Conservation (phyloP, 106 monocot species). For the Dendrobium officinale region DNA sequence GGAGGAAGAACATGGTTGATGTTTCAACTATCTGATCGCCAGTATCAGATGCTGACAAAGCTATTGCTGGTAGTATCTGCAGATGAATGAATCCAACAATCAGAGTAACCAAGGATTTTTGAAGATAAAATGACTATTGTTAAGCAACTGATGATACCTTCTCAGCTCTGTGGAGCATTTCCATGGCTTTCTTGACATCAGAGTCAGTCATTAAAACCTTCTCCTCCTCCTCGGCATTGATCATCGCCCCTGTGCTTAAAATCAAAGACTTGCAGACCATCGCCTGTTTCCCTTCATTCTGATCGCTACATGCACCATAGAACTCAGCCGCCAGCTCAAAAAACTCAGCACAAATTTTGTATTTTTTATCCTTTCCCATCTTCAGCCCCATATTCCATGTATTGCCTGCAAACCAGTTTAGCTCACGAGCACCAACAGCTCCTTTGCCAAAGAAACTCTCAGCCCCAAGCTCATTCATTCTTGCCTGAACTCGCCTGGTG, state of each 20-base stretch:
- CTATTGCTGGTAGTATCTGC: slow-evolving; percentile 60
- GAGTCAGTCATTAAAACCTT: slow-evolving; percentile 33
- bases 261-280: slow-evolving; percentile 69
- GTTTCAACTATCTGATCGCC: slow-evolving; percentile 20
- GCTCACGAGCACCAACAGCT: slow-evolving; percentile 50
- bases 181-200: slow-evolving; percentile 60
- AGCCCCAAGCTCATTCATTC: slow-evolving; percentile 51
- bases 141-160: slow-evolving; percentile 38
- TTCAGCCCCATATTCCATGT: slow-evolving; percentile 90
- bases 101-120: no score
- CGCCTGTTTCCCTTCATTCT: slow-evolving; percentile 24
- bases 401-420: slow-evolving; percentile 81
- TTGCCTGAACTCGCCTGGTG: slow-evolving; percentile 32
- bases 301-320: slow-evolving; percentile 23
- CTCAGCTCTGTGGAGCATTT: slow-evolving; percentile 64
- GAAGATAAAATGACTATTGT: background rate
- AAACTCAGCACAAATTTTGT: slow-evolving; percentile 56
- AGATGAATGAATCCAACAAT: background rate
- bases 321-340: slow-evolving; percentile 79
- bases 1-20: slow-evolving; percentile 47
- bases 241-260: slow-evolving; percentile 49
- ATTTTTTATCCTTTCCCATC: slow-evolving; percentile 48
- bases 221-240: slow-evolving; percentile 51
- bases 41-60: slow-evolving; percentile 9
- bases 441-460: slow-evolving; percentile 74